Evolutionary conservation across 495 filamentous ascomycete species (phyloP), one percentile per base, ranked within the genome.

Genomic region (Evansstolkia leycettana): DNA sequence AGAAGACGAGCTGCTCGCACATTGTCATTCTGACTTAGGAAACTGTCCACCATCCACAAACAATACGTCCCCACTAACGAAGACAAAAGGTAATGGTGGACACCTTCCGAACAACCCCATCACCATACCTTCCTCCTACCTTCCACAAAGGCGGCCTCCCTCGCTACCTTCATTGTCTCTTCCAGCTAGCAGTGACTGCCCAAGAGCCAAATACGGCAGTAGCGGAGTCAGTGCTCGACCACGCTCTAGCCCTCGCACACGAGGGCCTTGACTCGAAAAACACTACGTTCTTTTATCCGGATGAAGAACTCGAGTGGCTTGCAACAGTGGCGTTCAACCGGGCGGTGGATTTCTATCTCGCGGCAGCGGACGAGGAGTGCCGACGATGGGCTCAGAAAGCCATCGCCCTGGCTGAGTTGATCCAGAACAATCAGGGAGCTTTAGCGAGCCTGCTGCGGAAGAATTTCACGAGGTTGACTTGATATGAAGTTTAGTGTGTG

Each of bases 261-360:
- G 54, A 65, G 16, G 43, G 62, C 12, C 47, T 30, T 23, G 23
- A 13, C 7, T 7, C 7, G 2, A 3, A 14, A 6, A 14, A 31
- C 4, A 9, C 12, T 31, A 17, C 32, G 23, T 11, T 12, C 2
- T 14, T 48, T 2, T 92, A 84, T 47, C 83, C 83, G 3, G 39
- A 55, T 7, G 69, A 72, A 5, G 87, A 94, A 42, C 58, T 94
- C 2, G 75, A 82, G 44, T 88, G 82, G 79, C 70, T 95, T 18
- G 76, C 77, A 1, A 73, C 73, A 0, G 74, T 69, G 2, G 56
- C 78, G 0, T 94, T 90, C 62, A 92, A 92, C 42, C 73, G 68
- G 28, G 78, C 78, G 0, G 68, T 87, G 14, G 84, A 90, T 40
- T 73, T 78, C 28, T 87, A 82, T 40, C 59, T 72, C 10, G 49